These are phyloP conservation scores for Fusarium multiceps DNA, from an alignment of 2,329 filamentous ascomycete species.

Conservation along the genomic window DNA sequence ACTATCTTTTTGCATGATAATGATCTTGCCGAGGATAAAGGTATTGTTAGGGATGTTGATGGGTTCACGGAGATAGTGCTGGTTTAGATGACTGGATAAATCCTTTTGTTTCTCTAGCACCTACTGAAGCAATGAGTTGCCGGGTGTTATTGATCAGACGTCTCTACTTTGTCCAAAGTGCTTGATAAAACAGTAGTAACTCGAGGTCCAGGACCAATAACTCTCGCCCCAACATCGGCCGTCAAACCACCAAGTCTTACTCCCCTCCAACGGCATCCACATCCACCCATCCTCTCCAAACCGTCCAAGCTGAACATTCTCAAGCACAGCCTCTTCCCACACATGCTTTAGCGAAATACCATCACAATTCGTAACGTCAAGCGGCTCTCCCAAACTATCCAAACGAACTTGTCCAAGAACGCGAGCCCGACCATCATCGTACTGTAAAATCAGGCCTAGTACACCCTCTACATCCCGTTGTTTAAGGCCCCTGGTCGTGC, in stretches of 20 bases:
- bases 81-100: background rate
- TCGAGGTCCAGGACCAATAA: too few relatives aligned
- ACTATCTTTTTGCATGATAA: background rate
- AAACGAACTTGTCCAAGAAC: background rate
- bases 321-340: background rate
- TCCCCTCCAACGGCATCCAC: background rate
- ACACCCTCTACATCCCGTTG: too few relatives aligned
- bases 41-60: background rate
- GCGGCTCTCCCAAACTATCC: background rate
- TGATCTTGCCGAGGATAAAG: background rate
- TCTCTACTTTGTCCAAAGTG: too few relatives aligned
- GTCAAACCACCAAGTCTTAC: background rate
- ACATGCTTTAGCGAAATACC: background rate
- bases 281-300: background rate
- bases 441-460: too few relatives aligned
- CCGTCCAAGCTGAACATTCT: background rate
- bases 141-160: background rate
- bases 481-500: too few relatives aligned
- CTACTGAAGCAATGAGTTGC: background rate
- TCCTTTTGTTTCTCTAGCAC: too few relatives aligned
- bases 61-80: background rate
- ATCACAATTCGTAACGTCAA: background rate
- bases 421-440: too few relatives aligned
- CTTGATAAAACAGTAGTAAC: too few relatives aligned
- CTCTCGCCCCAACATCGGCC: too few relatives aligned